Evolutionary conservation across 371 early-diverging fungal species (phyloP).

Genomic region (Mortierella sp.): DNA sequence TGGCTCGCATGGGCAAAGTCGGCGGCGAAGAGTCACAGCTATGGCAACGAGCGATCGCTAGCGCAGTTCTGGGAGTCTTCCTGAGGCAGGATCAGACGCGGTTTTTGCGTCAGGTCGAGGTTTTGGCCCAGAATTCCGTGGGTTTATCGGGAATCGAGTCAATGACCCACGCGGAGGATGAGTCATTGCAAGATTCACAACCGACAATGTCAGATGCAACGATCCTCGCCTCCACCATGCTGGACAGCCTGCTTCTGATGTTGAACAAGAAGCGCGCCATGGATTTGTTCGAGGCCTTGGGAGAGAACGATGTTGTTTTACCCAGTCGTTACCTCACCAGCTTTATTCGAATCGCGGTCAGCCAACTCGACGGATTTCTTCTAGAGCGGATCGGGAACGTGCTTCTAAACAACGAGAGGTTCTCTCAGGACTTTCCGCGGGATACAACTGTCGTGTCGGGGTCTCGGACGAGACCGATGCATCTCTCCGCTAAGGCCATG

Average conservation of each 20-base stretch:
- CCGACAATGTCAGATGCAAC: conserved; percentile 14
- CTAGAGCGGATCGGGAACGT: conserved; percentile 39
- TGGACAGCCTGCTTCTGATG: conserved; percentile 28
- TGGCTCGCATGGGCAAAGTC: not conserved
- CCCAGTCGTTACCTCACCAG: conserved; percentile 9
- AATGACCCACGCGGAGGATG: not conserved
- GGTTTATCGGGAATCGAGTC: not conserved
- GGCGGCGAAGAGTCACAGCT: not conserved
- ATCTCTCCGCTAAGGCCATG: conserved; percentile 35
- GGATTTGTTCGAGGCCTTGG: conserved; percentile 20
- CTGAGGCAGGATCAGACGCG: conserved; percentile 15
- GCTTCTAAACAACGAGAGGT: conserved; percentile 26
- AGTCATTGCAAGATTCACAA: not conserved
- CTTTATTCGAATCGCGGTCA: conserved; percentile 28
- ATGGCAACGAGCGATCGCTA: conserved; percentile 26
- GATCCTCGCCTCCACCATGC: conserved; percentile 22
- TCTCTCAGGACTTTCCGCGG: not conserved
- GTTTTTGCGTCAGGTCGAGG: conserved; percentile 33
- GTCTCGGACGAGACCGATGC: conserved; percentile 23
- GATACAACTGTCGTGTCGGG: not conserved
- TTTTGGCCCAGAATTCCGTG: not conserved
- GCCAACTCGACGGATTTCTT: conserved; percentile 9
- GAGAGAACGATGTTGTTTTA: conserved; percentile 13
- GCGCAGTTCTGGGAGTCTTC: conserved; percentile 22
- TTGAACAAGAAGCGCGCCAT: conserved; percentile 15